Evolutionary conservation across 75 land plant genomes (phyloP), one percentile per base, ranked within the genome.

Genomic region (Azolla pinnata): DNA sequence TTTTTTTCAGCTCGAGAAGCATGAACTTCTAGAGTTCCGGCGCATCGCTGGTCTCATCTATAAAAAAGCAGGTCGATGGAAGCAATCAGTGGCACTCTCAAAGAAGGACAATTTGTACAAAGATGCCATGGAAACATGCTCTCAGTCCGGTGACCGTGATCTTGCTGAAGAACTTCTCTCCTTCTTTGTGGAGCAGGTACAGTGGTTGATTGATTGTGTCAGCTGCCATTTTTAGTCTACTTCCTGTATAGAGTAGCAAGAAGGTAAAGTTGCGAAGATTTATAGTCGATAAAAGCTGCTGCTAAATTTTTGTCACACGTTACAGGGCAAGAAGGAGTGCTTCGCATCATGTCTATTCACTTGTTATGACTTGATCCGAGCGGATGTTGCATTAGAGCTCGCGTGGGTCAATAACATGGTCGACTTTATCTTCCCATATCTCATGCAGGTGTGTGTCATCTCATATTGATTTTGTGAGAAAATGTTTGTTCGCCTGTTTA

Each of bases 351-450:
- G 98, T 70, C 78, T 93, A 61, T 88, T 88, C 58, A 81, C 84
- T 40, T 93, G 98, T 60, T 93, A 93, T 59, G 98, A 93, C 44
- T 73, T 93, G 62, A 85, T 93, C 66, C 82, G 98, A 3, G 70
- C 98, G 17, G 98, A 93, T 69, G 79, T 93, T 54, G 98, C 83
- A 2, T 69, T 93, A 59, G 98, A 93, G 60, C 83, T 93, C 38
- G 90, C 98, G 42, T 93, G 98, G 98, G 77, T 85, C 79, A 86
- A 93, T 60, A 83, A 81, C 62, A 88, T 93, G 76, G 79, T 93
- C 27, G 98, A 93, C 64, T 93, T 93, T 77, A 78, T 79, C 23
- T 88, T 88, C 76, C 98, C 98, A 55, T 93, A 88, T 68, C 67
- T 93, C 25, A 61, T 93, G 56, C 95, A 88, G 89, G 97, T 92